Conservation (phyloP, 768 basidiomycete genomes). For the Chalciporus piperatus region DNA sequence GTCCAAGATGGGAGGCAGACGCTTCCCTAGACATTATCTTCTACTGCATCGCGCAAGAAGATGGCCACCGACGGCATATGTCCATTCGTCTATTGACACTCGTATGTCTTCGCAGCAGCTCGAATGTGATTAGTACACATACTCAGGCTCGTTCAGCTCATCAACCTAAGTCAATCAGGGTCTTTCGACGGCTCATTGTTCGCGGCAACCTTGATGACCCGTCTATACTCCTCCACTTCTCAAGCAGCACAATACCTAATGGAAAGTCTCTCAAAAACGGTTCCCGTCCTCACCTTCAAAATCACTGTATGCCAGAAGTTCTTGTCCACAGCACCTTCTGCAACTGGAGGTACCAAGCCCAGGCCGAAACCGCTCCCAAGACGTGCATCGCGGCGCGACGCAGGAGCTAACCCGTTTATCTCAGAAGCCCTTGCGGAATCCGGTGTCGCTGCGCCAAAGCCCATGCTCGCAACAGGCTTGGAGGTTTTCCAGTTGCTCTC, state of each 20-base stretch:
- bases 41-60: conserved; percentile 33
- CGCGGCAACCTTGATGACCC: conserved; percentile 34
- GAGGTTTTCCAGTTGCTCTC: conserved; percentile 30
- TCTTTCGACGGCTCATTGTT: conserved; percentile 39
- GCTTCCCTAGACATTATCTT: conserved; percentile 48
- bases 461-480: conserved; percentile 18
- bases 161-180: conserved; percentile 38
- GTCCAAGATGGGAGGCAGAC: conserved; percentile 55
- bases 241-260: conserved; percentile 35
- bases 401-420: neutral
- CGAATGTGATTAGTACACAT: neutral
- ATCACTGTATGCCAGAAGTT: conserved; percentile 42
- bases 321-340: conserved; percentile 26
- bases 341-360: conserved; percentile 13
- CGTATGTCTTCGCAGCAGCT: conserved; percentile 17
- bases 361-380: conserved; percentile 36
- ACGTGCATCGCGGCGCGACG: conserved; percentile 18
- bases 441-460: conserved; percentile 24
- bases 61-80: conserved; percentile 29
- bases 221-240: conserved; percentile 30
- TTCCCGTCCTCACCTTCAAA: conserved; percentile 40
- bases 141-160: conserved; percentile 30
- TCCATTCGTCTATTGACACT: conserved; percentile 36
- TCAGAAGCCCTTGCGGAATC: conserved; percentile 18
- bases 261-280: conserved; percentile 35